A percentile compares a stretch with the other conserved stretches of the same genome.
Evolutionary conservation across 306 rosid species (phyloP).

Genomic region (Luffa acutangula): DNA sequence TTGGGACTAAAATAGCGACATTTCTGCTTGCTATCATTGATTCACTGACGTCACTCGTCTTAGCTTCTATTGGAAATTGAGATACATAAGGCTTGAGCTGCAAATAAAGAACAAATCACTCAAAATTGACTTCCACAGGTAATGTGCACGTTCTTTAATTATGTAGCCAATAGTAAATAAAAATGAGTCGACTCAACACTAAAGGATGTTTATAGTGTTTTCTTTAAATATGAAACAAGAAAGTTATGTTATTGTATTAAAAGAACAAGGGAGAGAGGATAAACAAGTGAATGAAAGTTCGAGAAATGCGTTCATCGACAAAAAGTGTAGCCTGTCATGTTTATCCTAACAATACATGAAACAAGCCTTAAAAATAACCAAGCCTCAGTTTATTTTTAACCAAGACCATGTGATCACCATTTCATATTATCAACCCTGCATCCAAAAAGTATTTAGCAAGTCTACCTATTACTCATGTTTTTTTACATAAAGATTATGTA

Average conservation of each 20-base stretch:
- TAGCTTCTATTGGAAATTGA: constrained; percentile 20
- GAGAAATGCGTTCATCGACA: not conserved
- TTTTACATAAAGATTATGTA: not conserved
- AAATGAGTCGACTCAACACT: not conserved
- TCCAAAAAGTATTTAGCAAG: no score
- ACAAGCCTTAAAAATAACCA: not conserved
- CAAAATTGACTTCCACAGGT: not conserved
- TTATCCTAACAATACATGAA: not conserved
- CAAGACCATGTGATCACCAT: no score
- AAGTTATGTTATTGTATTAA: not conserved
- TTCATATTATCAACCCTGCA: no score
- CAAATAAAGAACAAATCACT: not conserved
- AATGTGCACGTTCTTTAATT: not conserved
- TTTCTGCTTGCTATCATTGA: no score
- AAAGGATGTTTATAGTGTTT: not conserved
- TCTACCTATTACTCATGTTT: not conserved
- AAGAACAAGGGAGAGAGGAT: not conserved
- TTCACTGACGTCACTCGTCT: constrained; percentile 3
- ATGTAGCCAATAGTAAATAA: no score
- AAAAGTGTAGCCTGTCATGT: not conserved
- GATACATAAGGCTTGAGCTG: constrained; percentile 30
- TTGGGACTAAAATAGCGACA: no score
- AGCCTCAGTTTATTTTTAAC: not conserved
- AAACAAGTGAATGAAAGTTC: not conserved
- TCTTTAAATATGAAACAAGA: not conserved